phyloP scores from a whole-genome alignment of 768 basidiomycete genomes.

The Leccinum boreale region DNA sequence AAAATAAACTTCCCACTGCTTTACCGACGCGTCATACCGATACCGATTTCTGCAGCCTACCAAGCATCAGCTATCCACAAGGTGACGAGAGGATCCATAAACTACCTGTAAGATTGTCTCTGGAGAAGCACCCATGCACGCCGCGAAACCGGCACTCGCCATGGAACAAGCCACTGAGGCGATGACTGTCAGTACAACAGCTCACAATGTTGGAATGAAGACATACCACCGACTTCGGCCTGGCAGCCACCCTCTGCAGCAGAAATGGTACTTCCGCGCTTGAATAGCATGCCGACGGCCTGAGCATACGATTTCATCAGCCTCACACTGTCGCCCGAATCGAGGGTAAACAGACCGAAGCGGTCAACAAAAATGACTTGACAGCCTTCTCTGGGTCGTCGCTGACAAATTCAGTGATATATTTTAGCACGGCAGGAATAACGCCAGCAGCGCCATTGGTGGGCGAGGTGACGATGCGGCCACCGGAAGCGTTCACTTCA shows the following conservation, averaged over 20 bases:
- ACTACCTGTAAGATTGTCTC: conserved; percentile 76
- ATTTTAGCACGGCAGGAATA: conserved; percentile 90
- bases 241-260: conserved; percentile 96
- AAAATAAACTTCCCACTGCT: background rate
- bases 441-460: conserved; percentile 94
- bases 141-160: conserved; percentile 92
- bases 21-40: conserved; percentile 47
- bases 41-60: conserved; percentile 85
- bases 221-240: conserved; percentile 87
- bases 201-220: background rate
- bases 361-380: conserved; percentile 86
- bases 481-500: conserved; percentile 91
- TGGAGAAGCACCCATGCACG: conserved; percentile 89
- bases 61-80: background rate
- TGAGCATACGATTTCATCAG: conserved; percentile 27
- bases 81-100: background rate
- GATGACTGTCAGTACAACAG: background rate
- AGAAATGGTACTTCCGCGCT: conserved; percentile 94
- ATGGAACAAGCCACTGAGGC: conserved; percentile 84
- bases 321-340: background rate
- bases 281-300: conserved; percentile 95
- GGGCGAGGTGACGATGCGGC: conserved; percentile 91
- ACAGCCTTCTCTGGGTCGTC: conserved; percentile 89
- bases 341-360: conserved; percentile 52
- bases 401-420: conserved; percentile 86